A percentile compares a stretch with the other conserved stretches of the same genome.
Conservation (phyloP, 305 asterid species). For the Rubia peregrina region DNA sequence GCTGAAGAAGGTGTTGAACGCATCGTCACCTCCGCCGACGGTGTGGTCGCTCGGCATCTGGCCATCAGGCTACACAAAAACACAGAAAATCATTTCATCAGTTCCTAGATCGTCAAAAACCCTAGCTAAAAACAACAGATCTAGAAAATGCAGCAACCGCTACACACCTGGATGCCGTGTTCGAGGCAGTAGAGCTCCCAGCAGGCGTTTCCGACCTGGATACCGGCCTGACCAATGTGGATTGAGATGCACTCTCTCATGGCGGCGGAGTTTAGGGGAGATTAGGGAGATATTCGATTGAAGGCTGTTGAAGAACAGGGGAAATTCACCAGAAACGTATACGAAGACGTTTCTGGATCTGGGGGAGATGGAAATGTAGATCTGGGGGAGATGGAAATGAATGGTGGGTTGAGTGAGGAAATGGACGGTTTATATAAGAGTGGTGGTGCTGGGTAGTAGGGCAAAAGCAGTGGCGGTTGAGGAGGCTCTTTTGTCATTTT, state of each 20-base stretch:
- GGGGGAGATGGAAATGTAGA: background rate
- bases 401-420: background rate
- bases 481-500: background rate
- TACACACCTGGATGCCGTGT: slow-evolving; percentile 66
- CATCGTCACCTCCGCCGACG: slow-evolving; percentile 89
- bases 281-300: too few species aligned
- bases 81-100: background rate
- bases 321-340: slow-evolving; percentile 39
- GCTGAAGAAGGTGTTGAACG: slow-evolving; percentile 84
- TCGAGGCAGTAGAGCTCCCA: slow-evolving; percentile 96
- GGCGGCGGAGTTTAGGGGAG: slow-evolving; percentile 14
- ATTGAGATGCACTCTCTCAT: slow-evolving; percentile 96
- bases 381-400: slow-evolving; percentile 6
- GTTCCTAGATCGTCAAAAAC: background rate
- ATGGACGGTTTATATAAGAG: slow-evolving; percentile 7
- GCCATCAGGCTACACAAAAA: slow-evolving; percentile 60
- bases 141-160: background rate
- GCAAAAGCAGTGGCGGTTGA: slow-evolving; percentile 6
- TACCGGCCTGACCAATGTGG: slow-evolving; percentile 93
- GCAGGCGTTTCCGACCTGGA: slow-evolving; percentile 89
- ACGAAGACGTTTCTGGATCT: slow-evolving; percentile 49
- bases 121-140: background rate
- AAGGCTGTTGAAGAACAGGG: background rate
- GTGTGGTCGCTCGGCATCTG: slow-evolving; percentile 77
- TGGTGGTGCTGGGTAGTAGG: slow-evolving; percentile 3